Conservation (phyloP, 2,329 filamentous ascomycete species). For the Phaeosphaeria sp. region DNA sequence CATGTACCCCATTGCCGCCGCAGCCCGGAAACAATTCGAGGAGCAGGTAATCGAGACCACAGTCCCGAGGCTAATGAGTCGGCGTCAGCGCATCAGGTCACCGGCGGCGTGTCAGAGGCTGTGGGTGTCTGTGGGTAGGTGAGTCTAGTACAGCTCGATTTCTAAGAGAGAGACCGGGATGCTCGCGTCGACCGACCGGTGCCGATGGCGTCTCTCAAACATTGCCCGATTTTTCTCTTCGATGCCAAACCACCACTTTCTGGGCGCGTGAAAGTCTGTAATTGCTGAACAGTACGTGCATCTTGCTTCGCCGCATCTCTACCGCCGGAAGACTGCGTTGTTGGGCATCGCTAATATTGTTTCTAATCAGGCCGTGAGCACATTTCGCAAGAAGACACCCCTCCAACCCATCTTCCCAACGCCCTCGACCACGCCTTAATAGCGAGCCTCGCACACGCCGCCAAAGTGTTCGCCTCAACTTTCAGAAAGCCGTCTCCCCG, state of each 20-base stretch:
- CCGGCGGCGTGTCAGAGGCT: slow-evolving; percentile 15
- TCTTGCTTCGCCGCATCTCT: background rate
- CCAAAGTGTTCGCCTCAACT: slow-evolving; percentile 91
- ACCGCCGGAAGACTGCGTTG: background rate
- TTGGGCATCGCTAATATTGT: slow-evolving; percentile 20
- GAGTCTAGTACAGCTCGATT: slow-evolving; percentile 31
- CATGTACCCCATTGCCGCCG: slow-evolving; percentile 2
- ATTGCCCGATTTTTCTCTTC: slow-evolving; percentile 14
- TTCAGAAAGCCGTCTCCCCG: slow-evolving; percentile 71
- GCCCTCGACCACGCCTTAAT: slow-evolving; percentile 22
- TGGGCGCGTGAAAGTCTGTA: slow-evolving; percentile 7
- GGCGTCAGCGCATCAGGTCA: slow-evolving; percentile 8
- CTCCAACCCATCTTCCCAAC: slow-evolving; percentile 18
- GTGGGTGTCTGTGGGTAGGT: slow-evolving; percentile 10
- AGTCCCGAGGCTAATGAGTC: slow-evolving; percentile 21
- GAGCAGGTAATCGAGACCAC: slow-evolving; percentile 1
- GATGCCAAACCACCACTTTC: slow-evolving; percentile 15
- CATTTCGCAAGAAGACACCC: slow-evolving; percentile 19
- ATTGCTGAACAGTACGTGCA: slow-evolving; percentile 9
- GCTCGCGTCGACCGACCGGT: slow-evolving; percentile 8
- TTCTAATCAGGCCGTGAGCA: slow-evolving; percentile 15
- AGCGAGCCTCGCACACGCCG: slow-evolving; percentile 55
- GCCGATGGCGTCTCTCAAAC: slow-evolving; percentile 28
- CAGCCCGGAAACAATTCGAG: background rate
- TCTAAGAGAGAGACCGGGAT: slow-evolving; percentile 24